Evolutionary conservation across 208 protist species (phyloP).

Genomic region (Herpetomonas tarakana): DNA sequence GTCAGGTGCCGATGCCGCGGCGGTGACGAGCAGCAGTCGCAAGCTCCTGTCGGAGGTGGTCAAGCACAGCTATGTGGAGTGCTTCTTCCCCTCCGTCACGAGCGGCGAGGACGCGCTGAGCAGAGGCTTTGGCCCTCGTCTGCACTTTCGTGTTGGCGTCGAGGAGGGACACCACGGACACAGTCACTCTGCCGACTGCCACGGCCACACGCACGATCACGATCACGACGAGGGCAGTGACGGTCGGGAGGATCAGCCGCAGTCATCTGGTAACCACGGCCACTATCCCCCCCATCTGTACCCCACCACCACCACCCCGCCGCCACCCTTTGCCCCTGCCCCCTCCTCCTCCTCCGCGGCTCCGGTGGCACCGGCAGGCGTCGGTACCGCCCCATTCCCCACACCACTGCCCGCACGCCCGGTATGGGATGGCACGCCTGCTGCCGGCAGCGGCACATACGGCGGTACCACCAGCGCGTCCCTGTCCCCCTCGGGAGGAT

Average conservation of each 20-base stretch:
- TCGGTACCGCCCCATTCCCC: too few species aligned
- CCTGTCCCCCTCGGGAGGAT: too few species aligned
- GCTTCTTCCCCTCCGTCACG: conserved; percentile 13
- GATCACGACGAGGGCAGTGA: neutral
- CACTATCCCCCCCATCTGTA: too few species aligned
- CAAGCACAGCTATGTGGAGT: conserved; percentile 63
- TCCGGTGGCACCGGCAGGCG: too few species aligned
- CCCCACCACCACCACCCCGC: too few species aligned
- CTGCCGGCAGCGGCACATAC: too few species aligned
- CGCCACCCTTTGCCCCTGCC: too few species aligned
- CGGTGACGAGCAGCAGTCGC: conserved; percentile 28
- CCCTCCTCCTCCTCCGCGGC: too few species aligned
- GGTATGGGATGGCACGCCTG: too few species aligned
- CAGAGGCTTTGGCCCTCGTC: neutral
- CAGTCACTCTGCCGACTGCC: neutral
- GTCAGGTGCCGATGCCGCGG: conserved; percentile 32
- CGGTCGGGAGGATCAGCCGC: neutral
- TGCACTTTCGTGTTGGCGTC: conserved; percentile 1
- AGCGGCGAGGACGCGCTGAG: neutral
- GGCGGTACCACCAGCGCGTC: too few species aligned
- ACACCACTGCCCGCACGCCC: too few species aligned
- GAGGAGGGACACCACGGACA: conserved; percentile 7
- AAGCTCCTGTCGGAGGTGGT: conserved; percentile 30
- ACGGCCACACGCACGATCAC: conserved; percentile 8
- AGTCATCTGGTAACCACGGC: neutral